Evolutionary conservation across 2,329 filamentous ascomycete species (phyloP).

Genomic region (Penicillium sp.): DNA sequence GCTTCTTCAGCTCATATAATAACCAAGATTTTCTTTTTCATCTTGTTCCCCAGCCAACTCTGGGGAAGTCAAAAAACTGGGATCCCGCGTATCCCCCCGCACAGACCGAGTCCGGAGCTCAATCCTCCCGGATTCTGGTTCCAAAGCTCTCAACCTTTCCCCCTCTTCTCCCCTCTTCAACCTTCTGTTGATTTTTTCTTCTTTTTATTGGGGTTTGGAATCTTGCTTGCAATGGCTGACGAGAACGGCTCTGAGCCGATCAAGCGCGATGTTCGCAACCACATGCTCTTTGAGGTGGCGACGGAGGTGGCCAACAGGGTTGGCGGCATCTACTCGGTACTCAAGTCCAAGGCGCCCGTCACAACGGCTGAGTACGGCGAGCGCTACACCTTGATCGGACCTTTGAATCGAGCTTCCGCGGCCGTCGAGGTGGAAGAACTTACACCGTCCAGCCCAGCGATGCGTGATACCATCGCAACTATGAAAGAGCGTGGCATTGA

Average conservation of each 20-base stretch:
- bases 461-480: constrained; percentile 79
- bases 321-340: constrained; percentile 97
- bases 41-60: constrained; percentile 1
- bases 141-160: constrained; percentile 8
- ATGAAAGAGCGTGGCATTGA: constrained; percentile 92
- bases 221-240: constrained; percentile 73
- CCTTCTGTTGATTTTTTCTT: background rate
- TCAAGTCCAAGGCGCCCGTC: constrained; percentile 98
- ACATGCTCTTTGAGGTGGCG: constrained; percentile 93
- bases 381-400: constrained; percentile 91
- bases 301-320: constrained; percentile 98
- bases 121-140: constrained; percentile 1
- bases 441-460: constrained; percentile 75
- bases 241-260: constrained; percentile 65
- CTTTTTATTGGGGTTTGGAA: constrained; percentile 56
- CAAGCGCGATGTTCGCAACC: constrained; percentile 81
- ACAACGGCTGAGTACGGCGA: constrained; percentile 99
- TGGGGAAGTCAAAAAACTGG: constrained; percentile 3
- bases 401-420: constrained; percentile 87
- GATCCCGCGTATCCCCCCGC: constrained; percentile 17
- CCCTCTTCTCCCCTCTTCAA: constrained; percentile 1
- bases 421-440: constrained; percentile 97
- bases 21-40: too few species aligned
- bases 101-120: constrained; percentile 26
- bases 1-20: background rate